Conservation (phyloP, 2,329 filamentous ascomycete species). For the Chaetomium strumarium region DNA sequence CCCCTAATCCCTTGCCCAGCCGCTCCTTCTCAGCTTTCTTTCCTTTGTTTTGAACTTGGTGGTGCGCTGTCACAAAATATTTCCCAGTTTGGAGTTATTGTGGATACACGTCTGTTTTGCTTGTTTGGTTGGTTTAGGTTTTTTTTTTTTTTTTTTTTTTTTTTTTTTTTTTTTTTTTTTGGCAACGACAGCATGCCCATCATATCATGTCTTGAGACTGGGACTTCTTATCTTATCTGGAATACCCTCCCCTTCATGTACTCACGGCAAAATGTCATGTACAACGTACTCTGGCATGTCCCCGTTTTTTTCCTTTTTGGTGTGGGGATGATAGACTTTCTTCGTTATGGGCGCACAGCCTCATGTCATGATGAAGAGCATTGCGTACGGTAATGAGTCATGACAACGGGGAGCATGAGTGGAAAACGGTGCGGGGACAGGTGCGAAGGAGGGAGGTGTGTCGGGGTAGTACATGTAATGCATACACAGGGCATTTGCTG, state of each 20-base stretch:
- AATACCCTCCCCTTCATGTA: conserved; percentile 1
- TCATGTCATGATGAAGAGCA: conserved; percentile 8
- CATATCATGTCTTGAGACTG: neutral
- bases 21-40: neutral
- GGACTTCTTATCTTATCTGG: no score
- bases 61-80: neutral
- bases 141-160: neutral
- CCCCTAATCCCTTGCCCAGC: no score
- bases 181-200: neutral
- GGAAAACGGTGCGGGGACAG: neutral
- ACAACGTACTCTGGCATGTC: neutral
- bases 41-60: neutral
- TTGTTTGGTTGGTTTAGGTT: neutral
- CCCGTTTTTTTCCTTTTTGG: neutral
- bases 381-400: neutral
- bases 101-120: neutral
- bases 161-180: neutral
- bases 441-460: no score
- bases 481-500: no score
- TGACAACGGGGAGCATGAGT: conserved; percentile 2
- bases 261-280: conserved; percentile 2
- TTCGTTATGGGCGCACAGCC: conserved; percentile 6
- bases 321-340: neutral
- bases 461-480: no score
- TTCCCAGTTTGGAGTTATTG: neutral